Conservation (phyloP, 352 stramenopile species). For the Phytophthora chlamydospora region DNA sequence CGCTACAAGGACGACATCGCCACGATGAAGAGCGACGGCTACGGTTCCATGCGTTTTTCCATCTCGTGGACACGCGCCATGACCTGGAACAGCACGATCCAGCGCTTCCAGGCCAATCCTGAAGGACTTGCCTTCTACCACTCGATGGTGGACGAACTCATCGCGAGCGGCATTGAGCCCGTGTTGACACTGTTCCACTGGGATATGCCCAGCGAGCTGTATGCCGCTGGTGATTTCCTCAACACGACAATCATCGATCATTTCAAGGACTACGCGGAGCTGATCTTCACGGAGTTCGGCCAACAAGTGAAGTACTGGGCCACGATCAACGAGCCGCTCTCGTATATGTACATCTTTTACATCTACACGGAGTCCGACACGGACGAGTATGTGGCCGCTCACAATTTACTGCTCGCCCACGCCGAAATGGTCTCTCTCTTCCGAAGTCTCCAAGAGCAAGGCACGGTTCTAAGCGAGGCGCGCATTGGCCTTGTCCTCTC, state of each 20-base stretch:
- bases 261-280: constrained; percentile 89
- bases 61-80: constrained; percentile 92
- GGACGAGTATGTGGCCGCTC: constrained; percentile 62
- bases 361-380: constrained; percentile 46
- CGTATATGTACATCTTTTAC: constrained; percentile 88
- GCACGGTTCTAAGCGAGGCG: constrained; percentile 42
- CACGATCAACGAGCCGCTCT: constrained; percentile 95
- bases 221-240: constrained; percentile 56
- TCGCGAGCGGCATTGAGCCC: constrained; percentile 80
- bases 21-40: constrained; percentile 90
- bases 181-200: constrained; percentile 94
- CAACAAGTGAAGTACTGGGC: constrained; percentile 93
- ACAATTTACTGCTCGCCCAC: constrained; percentile 93
- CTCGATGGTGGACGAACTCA: constrained; percentile 81
- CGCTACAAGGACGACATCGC: constrained; percentile 88
- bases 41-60: constrained; percentile 92
- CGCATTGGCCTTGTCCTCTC: constrained; percentile 93
- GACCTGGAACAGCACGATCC: constrained; percentile 64
- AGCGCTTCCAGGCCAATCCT: constrained; percentile 74
- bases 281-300: constrained; percentile 93
- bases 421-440: constrained; percentile 89
- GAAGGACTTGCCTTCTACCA: constrained; percentile 93
- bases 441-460: constrained; percentile 64
- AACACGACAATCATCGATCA: constrained; percentile 60
- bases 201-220: constrained; percentile 89